Conservation (phyloP, 148 eudicot genomes). For the Rhododendron vialii region DNA sequence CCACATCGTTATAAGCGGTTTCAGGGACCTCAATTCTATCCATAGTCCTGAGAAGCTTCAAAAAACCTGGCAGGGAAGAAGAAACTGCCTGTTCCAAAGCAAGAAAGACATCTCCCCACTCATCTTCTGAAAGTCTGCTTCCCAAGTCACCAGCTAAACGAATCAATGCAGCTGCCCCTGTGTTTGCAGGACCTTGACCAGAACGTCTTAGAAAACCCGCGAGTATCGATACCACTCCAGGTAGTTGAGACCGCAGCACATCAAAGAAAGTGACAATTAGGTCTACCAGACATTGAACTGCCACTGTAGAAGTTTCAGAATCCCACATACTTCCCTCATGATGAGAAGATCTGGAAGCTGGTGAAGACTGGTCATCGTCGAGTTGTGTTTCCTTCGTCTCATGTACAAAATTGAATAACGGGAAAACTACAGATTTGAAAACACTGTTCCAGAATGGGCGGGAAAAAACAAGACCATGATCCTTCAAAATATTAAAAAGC, state of each 20-base stretch:
- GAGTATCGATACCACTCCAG: conserved; percentile 53
- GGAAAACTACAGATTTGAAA: conserved; percentile 66
- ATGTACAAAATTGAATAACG: conserved; percentile 48
- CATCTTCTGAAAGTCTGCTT: conserved; percentile 64
- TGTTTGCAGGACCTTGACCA: conserved; percentile 63
- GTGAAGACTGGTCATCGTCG: conserved; percentile 30
- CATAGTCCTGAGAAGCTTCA: conserved; percentile 64
- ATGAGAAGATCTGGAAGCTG: conserved; percentile 29
- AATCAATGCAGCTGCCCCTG: conserved; percentile 70
- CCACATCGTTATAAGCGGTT: conserved; percentile 37
- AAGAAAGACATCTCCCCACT: conserved; percentile 74
- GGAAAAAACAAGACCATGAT: conserved; percentile 90
- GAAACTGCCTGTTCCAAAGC: conserved; percentile 69
- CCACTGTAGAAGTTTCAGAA: conserved; percentile 69
- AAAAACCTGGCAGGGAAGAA: conserved; percentile 58
- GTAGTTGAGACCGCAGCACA: conserved; percentile 60
- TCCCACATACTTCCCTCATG: conserved; percentile 56
- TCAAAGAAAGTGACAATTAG: conserved; percentile 60
- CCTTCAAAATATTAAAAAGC: conserved; percentile 93
- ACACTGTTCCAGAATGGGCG: conserved; percentile 72
- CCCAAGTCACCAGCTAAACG: conserved; percentile 73
- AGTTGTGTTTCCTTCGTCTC: conserved; percentile 35
- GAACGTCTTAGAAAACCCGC: conserved; percentile 54
- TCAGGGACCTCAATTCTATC: conserved; percentile 61
- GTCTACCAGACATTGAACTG: conserved; percentile 75